phyloP scores from a whole-genome alignment of 2,329 filamentous ascomycete genomes.

The Sporothrix protearum region DNA sequence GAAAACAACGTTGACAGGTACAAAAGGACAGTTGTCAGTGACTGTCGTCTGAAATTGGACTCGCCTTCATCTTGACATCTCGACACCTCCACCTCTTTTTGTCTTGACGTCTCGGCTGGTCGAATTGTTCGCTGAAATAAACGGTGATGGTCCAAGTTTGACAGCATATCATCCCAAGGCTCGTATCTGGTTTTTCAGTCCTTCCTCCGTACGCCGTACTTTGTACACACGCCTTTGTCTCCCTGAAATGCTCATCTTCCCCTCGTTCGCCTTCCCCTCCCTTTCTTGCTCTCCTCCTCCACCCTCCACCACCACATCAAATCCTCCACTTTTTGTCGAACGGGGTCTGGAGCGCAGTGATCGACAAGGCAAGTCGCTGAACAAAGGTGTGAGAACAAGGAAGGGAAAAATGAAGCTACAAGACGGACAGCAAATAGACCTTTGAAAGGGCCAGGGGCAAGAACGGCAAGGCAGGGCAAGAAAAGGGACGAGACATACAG shows the following conservation, averaged over 20 bases:
- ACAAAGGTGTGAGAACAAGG: neutral
- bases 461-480: neutral
- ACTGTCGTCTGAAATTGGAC: neutral
- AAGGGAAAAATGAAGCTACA: neutral
- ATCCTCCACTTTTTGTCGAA: neutral
- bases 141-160: neutral
- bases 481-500: slow-evolving; percentile 13
- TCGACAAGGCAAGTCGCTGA: neutral
- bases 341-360: slow-evolving; percentile 12
- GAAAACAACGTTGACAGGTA: neutral
- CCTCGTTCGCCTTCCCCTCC: neutral
- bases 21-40: neutral
- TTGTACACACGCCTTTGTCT: neutral
- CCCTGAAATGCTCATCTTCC: neutral
- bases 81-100: neutral
- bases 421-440: neutral
- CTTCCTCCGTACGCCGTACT: neutral
- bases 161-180: neutral
- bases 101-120: neutral
- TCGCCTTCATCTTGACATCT: neutral
- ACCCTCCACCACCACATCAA: neutral
- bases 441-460: neutral
- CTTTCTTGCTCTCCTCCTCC: neutral
- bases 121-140: slow-evolving; percentile 10
- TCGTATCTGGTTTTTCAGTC: neutral